Conservation (phyloP, 495 filamentous ascomycete genomes). For the Astrocystis sublimbata region DNA sequence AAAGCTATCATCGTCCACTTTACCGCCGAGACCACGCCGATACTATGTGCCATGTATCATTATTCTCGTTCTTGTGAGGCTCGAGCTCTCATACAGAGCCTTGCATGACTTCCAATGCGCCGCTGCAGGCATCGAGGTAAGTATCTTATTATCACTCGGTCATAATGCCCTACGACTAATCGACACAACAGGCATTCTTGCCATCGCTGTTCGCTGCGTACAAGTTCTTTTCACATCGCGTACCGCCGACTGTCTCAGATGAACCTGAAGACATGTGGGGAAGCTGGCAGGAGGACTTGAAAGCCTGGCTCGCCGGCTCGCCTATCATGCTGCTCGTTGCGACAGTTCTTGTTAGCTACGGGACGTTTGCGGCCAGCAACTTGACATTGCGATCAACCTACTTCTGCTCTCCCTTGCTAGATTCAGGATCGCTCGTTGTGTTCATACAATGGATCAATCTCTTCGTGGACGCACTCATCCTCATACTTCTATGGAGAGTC, state of each 20-base stretch:
- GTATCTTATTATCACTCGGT: background rate
- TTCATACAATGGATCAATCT: slow-evolving; percentile 42
- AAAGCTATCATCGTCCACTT: slow-evolving; percentile 30
- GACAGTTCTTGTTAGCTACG: slow-evolving; percentile 35
- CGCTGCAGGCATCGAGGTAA: slow-evolving; percentile 44
- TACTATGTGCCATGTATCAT: slow-evolving; percentile 44
- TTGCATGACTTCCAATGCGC: slow-evolving; percentile 44
- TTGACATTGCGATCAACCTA: slow-evolving; percentile 37
- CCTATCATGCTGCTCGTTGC: slow-evolving; percentile 29
- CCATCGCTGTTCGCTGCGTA: slow-evolving; percentile 39
- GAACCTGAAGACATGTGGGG: slow-evolving; percentile 41
- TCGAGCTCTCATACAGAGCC: slow-evolving; percentile 43
- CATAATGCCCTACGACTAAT: slow-evolving; percentile 5
- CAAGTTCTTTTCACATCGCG: slow-evolving; percentile 40
- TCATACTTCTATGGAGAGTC: slow-evolving; percentile 44
- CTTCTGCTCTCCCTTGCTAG: slow-evolving; percentile 43
- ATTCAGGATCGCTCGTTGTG: slow-evolving; percentile 28
- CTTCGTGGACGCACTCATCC: slow-evolving; percentile 42
- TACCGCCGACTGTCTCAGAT: slow-evolving; percentile 25
- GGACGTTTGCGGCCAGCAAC: slow-evolving; percentile 28
- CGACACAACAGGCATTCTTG: slow-evolving; percentile 37
- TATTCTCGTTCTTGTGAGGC: slow-evolving; percentile 41
- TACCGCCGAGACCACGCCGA: slow-evolving; percentile 46
- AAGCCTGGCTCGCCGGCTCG: slow-evolving; percentile 36
- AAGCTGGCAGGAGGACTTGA: slow-evolving; percentile 40